phyloP scores from a whole-genome alignment of 2,329 filamentous ascomycete genomes.

The Stagonosporopsis rhizophila region DNA sequence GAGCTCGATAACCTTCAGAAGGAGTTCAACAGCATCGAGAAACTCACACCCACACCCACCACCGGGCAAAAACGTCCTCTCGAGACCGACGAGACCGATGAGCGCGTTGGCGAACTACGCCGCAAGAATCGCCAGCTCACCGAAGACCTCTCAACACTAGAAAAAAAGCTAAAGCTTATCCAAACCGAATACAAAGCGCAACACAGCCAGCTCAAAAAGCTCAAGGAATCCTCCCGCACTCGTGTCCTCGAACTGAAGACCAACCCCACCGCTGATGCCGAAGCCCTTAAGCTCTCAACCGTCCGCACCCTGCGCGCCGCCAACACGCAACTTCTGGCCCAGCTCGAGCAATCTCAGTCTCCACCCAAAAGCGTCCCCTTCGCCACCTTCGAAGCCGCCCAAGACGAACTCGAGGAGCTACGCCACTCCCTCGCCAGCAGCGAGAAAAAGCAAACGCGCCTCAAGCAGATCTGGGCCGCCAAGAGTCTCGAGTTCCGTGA shows the following conservation, averaged over 20 bases:
- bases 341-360: constrained; percentile 62
- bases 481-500: constrained; percentile 96
- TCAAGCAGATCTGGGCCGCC: constrained; percentile 90
- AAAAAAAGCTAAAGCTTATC: constrained; percentile 73
- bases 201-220: constrained; percentile 73
- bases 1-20: constrained; percentile 78
- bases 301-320: constrained; percentile 80
- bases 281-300: constrained; percentile 83
- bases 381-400: constrained; percentile 76
- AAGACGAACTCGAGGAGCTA: constrained; percentile 73
- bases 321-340: constrained; percentile 80
- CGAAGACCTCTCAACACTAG: constrained; percentile 73
- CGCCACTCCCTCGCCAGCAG: constrained; percentile 61
- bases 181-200: constrained; percentile 77
- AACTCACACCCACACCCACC: constrained; percentile 48
- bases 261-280: constrained; percentile 89
- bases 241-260: constrained; percentile 84
- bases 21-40: constrained; percentile 75
- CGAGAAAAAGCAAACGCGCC: constrained; percentile 82
- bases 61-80: constrained; percentile 69
- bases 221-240: constrained; percentile 74
- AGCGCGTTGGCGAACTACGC: constrained; percentile 81
- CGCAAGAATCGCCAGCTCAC: constrained; percentile 89
- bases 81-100: constrained; percentile 63
- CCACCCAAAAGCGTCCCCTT: constrained; percentile 67